Evolutionary conservation across 2,329 filamentous ascomycete genomes (phyloP).

Genomic region (Cephalotrichum gorgonifer): DNA sequence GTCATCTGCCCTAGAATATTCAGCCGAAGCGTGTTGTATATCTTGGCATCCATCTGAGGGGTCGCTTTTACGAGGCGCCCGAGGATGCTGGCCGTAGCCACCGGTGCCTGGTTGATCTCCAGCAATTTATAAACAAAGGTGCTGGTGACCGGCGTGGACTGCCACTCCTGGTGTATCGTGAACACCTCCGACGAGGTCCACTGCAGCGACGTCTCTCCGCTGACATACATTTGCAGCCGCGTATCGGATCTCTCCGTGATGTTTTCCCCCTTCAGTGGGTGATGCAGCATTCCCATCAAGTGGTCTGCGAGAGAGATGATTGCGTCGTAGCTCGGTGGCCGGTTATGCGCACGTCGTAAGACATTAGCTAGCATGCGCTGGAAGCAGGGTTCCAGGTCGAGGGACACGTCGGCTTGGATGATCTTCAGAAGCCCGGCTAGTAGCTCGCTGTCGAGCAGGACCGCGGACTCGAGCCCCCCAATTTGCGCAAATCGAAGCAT

Average conservation of each 20-base stretch:
- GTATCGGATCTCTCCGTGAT: slow-evolving; percentile 28
- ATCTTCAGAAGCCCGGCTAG: slow-evolving; percentile 48
- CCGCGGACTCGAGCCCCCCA: slow-evolving; percentile 44
- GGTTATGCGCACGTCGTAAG: slow-evolving; percentile 34
- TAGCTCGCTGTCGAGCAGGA: slow-evolving; percentile 52
- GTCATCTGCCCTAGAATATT: slow-evolving; percentile 42
- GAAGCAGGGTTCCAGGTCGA: slow-evolving; percentile 45
- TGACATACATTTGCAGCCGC: slow-evolving; percentile 23
- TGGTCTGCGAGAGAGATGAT: slow-evolving; percentile 40
- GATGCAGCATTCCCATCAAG: slow-evolving; percentile 32
- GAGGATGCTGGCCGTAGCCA: slow-evolving; percentile 45
- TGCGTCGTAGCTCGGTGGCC: slow-evolving; percentile 42
- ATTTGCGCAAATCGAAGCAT: slow-evolving; percentile 55
- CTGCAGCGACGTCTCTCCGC: slow-evolving; percentile 24
- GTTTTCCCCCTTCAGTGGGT: slow-evolving; percentile 18
- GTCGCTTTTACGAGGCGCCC: slow-evolving; percentile 43
- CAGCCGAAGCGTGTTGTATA: slow-evolving; percentile 42
- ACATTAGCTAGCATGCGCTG: slow-evolving; percentile 41
- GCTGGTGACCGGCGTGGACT: slow-evolving; percentile 19
- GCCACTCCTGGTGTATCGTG: slow-evolving; percentile 31
- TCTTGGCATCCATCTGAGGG: slow-evolving; percentile 34
- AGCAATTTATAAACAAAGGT: slow-evolving; percentile 60
- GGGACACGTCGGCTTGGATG: slow-evolving; percentile 45
- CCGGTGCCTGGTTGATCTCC: slow-evolving; percentile 45
- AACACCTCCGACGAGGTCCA: slow-evolving; percentile 36